Conservation (phyloP, 148 eudicot species). For the Oxyria digyna region DNA sequence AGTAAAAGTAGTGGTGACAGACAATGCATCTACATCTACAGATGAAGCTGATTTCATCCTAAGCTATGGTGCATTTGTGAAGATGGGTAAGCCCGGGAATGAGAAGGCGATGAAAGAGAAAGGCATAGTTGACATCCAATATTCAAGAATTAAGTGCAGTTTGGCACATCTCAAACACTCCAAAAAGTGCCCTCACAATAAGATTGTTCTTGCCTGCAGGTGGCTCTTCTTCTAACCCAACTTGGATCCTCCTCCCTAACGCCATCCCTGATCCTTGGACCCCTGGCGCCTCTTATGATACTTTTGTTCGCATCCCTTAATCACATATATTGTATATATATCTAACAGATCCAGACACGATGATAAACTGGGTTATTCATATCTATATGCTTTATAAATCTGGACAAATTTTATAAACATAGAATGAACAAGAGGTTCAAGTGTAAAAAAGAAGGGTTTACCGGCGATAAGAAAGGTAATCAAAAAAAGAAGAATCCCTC, state of each 20-base stretch:
- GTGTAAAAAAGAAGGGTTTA: too few relatives aligned
- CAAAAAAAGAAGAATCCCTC: too few relatives aligned
- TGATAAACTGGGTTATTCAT: too few relatives aligned
- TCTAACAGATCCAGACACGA: too few relatives aligned
- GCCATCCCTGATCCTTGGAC: slow-evolving; percentile 27
- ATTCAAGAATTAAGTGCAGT: slow-evolving; percentile 14
- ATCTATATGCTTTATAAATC: too few relatives aligned
- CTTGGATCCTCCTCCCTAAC: slow-evolving; percentile 16
- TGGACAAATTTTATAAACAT: too few relatives aligned
- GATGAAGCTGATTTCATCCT: background rate
- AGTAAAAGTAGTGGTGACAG: slow-evolving; percentile 1
- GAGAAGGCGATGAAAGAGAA: background rate
- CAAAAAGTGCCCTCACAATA: slow-evolving; percentile 20
- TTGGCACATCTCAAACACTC: slow-evolving; percentile 38
- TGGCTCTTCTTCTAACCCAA: background rate
- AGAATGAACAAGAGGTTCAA: too few relatives aligned
- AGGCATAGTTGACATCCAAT: background rate
- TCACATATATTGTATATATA: too few relatives aligned
- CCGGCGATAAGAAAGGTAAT: too few relatives aligned
- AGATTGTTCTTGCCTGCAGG: slow-evolving; percentile 24
- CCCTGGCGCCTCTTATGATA: slow-evolving; percentile 25
- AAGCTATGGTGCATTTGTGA: background rate
- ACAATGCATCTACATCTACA: background rate
- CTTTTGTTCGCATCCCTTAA: slow-evolving; percentile 20
- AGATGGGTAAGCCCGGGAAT: background rate